Evolutionary conservation across 495 filamentous ascomycete genomes (phyloP).

Genomic region (Aspergillus campestris): DNA sequence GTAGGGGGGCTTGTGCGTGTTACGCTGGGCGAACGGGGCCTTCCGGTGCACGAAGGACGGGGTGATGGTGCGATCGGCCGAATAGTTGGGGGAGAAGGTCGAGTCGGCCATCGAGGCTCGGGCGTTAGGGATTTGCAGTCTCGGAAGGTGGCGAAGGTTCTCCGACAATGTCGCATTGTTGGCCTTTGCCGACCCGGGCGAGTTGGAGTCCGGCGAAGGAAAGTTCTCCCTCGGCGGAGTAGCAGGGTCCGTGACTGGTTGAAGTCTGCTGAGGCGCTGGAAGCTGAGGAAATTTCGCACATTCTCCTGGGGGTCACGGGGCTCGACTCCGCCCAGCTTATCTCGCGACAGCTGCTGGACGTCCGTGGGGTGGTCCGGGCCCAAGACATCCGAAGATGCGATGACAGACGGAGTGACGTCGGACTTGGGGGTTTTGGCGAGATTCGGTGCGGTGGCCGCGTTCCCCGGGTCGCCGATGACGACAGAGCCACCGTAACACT

Average conservation of each 20-base stretch:
- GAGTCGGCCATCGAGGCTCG: conserved; percentile 6
- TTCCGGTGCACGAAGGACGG: conserved; percentile 9
- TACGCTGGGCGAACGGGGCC: not conserved
- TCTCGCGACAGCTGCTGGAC: conserved; percentile 61
- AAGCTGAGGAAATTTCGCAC: conserved; percentile 80
- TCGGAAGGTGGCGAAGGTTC: conserved; percentile 48
- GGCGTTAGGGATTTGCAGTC: conserved; percentile 43
- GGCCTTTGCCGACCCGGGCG: conserved; percentile 32
- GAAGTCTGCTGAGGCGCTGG: conserved; percentile 49
- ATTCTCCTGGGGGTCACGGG: conserved; percentile 80
- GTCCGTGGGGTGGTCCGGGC: conserved; percentile 42
- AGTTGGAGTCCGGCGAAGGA: conserved; percentile 29
- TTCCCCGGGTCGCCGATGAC: conserved; percentile 68
- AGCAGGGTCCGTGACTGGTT: conserved; percentile 30
- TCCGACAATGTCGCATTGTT: conserved; percentile 11
- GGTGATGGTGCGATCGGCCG: conserved; percentile 17
- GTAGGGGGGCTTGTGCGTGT: not conserved
- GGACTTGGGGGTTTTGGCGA: conserved; percentile 23
- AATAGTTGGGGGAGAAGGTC: conserved; percentile 5
- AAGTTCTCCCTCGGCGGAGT: conserved; percentile 42
- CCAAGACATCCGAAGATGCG: conserved; percentile 84
- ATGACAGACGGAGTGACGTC: conserved; percentile 59
- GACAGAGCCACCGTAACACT: conserved; percentile 3
- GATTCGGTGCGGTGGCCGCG: conserved; percentile 46
- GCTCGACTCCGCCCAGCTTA: conserved; percentile 54